Evolutionary conservation across 192 early-diverging fungal genomes (phyloP), one percentile per base, ranked within the genome.

Genomic region (Spizellomyces sp.): DNA sequence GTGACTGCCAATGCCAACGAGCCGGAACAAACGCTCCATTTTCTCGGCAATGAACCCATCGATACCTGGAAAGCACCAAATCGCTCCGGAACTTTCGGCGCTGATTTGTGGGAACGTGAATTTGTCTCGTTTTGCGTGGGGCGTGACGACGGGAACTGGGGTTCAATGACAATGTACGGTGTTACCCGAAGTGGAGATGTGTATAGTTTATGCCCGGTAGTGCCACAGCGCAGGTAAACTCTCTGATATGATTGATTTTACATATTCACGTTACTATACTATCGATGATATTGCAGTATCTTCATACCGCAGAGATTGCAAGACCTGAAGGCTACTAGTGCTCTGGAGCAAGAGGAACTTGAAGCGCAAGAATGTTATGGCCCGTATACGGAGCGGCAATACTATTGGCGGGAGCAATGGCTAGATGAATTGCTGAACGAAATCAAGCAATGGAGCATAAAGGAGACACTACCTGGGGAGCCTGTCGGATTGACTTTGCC

Each of bases 201-300:
- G 5, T 92, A 89, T 67, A 81, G 86, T 5, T 71, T 95, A 63
- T 94, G 92, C 55, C 94, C 94, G 7, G 78, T 94, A 22, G 66
- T 94, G 69, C 94, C 94, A 5, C 75, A 76, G 45, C 80, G 72
- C 50, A 85, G 87, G 89, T 89, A 61, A 22, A 22, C 22, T 56
- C n/a, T 56, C n/a, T 56, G 27, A 36, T 54, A 19, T 61, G 14
- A 22, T 61, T 14, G 12, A 2, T 19, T 61, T 61, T 12, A 14
- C 14, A 61, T n/a, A n/a, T 12, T 61, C 17, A 19, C 0, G 50
- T 4, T 54, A 19, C 0, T n/a, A 12, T n/a, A 12, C 0, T 54
- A 12, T 2, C 50, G 17, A n/a, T 12, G 14, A 4, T 54, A 12
- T n/a, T 54, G 17, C 59, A 61, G 59, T 61, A 22, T 61, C 14